A percentile compares a stretch with the other conserved stretches of the same genome.
phyloP scores from a whole-genome alignment of 441 rosid genomes.

The Geranium incanum region DNA sequence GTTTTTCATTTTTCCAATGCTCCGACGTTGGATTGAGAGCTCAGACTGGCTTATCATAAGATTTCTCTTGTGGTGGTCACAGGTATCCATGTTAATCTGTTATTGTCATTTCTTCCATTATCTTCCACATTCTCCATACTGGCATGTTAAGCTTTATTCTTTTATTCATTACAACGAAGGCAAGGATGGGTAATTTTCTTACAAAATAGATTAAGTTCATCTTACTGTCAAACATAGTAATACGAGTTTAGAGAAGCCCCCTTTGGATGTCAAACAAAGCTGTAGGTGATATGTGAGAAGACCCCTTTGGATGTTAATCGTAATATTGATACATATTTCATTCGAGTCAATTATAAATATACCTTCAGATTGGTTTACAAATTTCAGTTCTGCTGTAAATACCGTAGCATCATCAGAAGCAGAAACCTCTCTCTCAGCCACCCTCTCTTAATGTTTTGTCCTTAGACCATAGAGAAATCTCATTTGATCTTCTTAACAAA shows the following conservation, averaged over 20 bases:
- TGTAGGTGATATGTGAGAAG: background rate
- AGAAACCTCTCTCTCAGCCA: background rate
- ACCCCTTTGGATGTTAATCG: background rate
- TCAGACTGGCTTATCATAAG: slow-evolving; percentile 89
- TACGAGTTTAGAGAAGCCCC: background rate
- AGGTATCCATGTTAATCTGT: slow-evolving; percentile 27
- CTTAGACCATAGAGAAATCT: slow-evolving; percentile 11
- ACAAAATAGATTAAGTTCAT: no score
- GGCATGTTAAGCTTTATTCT: slow-evolving; percentile 58
- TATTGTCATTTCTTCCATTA: slow-evolving; percentile 10
- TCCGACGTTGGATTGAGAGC: slow-evolving; percentile 93
- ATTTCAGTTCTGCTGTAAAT: slow-evolving; percentile 1
- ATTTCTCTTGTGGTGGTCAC: slow-evolving; percentile 97
- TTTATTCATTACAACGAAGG: background rate
- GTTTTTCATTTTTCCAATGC: slow-evolving; percentile 91
- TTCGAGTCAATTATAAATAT: background rate
- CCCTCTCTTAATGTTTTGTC: background rate
- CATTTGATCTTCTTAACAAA: slow-evolving; percentile 25
- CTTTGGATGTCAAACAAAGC: background rate
- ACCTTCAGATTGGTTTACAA: background rate
- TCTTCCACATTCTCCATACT: slow-evolving; percentile 24
- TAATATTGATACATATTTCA: background rate
- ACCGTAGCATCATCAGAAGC: background rate
- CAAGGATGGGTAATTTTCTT: background rate
- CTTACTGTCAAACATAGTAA: background rate